Evolutionary conservation across 345 rosid genomes (phyloP).

Genomic region (Hibiscus mutabilis): DNA sequence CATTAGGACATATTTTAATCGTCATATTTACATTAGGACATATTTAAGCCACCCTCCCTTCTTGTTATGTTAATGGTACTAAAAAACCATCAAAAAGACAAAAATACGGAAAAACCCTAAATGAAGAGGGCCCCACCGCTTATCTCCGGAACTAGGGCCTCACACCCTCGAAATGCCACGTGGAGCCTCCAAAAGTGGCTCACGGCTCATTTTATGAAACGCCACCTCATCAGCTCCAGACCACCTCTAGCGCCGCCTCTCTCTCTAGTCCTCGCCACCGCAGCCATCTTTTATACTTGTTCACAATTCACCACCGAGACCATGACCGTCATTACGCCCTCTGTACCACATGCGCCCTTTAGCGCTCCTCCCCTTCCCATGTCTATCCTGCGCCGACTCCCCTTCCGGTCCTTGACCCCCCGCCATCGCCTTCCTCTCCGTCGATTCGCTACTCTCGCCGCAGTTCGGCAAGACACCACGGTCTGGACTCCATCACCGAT

Average conservation of each 20-base stretch:
- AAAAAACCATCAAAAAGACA: background rate
- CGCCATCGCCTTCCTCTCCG: conserved; percentile 23
- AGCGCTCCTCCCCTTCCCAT: conserved; percentile 46
- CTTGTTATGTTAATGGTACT: background rate
- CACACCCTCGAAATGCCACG: conserved; percentile 24
- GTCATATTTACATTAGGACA: no score
- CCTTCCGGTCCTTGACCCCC: conserved; percentile 22
- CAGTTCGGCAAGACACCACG: conserved; percentile 65
- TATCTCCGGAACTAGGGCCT: conserved; percentile 11
- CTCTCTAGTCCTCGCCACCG: conserved; percentile 13
- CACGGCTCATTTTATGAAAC: background rate
- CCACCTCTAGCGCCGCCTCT: conserved; percentile 34
- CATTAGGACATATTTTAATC: no score
- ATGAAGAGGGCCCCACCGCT: background rate
- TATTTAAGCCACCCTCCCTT: no score
- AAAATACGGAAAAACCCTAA: background rate
- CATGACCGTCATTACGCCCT: conserved; percentile 31
- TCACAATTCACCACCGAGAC: conserved; percentile 3
- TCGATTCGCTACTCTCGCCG: conserved; percentile 43
- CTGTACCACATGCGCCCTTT: conserved; percentile 38
- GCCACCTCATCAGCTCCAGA: conserved; percentile 33
- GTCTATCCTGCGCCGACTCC: conserved; percentile 61
- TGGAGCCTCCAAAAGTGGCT: conserved; percentile 15
- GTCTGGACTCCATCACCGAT: conserved; percentile 73
- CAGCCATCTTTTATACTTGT: conserved; percentile 6